Evolutionary conservation across 306 rosid genomes (phyloP).

Genomic region (Morella rubra): DNA sequence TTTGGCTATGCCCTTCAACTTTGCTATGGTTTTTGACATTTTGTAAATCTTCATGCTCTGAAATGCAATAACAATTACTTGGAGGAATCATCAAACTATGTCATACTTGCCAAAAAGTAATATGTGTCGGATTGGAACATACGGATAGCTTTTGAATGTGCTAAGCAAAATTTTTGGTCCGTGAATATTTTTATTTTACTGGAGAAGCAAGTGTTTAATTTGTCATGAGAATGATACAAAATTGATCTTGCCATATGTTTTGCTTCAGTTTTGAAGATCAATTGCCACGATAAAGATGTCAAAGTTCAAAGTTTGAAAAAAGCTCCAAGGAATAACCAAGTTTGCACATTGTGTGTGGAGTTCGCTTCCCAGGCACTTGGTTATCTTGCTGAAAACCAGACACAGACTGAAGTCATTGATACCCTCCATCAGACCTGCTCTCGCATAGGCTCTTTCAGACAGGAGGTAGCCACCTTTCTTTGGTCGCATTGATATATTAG

Average conservation of each 20-base stretch:
- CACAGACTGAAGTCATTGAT: constrained; percentile 62
- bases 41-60: background rate
- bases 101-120: background rate
- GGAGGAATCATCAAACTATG: background rate
- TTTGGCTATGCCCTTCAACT: background rate
- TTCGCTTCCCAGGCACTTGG: constrained; percentile 64
- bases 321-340: constrained; percentile 29
- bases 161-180: background rate
- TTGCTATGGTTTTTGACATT: background rate
- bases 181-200: background rate
- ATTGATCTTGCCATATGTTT: constrained; percentile 10
- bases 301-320: constrained; percentile 23
- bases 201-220: background rate
- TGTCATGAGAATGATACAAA: background rate
- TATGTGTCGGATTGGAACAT: background rate
- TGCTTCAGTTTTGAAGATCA: constrained; percentile 39
- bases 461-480: constrained; percentile 42
- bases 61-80: background rate
- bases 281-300: constrained; percentile 31
- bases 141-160: background rate
- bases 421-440: constrained; percentile 50
- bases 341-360: constrained; percentile 77
- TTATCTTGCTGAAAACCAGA: constrained; percentile 62
- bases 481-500: constrained; percentile 3
- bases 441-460: constrained; percentile 40